Percentiles rank a stretch among this genome's conserved stretches.
Conservation (phyloP, 2,329 filamentous ascomycete genomes). For the Penicillium sp. region DNA sequence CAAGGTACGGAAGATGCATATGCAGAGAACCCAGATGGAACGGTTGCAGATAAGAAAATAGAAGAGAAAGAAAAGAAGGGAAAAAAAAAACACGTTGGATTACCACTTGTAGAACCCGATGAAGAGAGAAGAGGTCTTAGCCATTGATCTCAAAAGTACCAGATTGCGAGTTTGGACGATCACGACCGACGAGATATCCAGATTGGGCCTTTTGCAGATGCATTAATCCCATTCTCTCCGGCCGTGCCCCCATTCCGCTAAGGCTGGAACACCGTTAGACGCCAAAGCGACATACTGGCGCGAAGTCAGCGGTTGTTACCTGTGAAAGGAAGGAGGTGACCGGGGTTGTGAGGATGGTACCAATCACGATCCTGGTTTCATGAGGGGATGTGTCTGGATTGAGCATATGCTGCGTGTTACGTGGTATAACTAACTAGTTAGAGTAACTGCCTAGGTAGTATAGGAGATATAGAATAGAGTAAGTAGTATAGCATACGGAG, state of each 20-base stretch:
- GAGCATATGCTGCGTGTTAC: not conserved
- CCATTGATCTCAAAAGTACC: constrained; percentile 8
- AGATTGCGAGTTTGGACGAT: constrained; percentile 16
- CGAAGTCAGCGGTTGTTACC: constrained; percentile 9
- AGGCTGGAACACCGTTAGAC: constrained; percentile 11
- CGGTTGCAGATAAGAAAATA: constrained; percentile 3
- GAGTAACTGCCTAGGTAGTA: too few relatives aligned
- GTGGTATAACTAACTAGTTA: too few relatives aligned
- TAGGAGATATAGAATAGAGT: not conserved
- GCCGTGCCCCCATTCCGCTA: constrained; percentile 6
- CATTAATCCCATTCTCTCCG: constrained; percentile 3
- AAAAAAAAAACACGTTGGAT: not conserved
- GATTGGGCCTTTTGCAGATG: constrained; percentile 23
- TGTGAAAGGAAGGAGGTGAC: not conserved
- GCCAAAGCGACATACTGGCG: constrained; percentile 21
- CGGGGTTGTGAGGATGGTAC: not conserved
- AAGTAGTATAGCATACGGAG: too few relatives aligned
- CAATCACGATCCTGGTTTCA: not conserved
- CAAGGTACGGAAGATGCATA: constrained; percentile 7
- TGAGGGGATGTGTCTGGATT: not conserved
- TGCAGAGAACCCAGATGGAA: constrained; percentile 6
- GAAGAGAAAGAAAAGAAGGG: not conserved
- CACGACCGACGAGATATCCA: constrained; percentile 10
- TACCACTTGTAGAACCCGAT: not conserved
- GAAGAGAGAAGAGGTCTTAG: constrained; percentile 1